These are phyloP conservation scores for Trichoderma gamsii DNA, from an alignment of 495 filamentous ascomycete species.

Conservation along the genomic window DNA sequence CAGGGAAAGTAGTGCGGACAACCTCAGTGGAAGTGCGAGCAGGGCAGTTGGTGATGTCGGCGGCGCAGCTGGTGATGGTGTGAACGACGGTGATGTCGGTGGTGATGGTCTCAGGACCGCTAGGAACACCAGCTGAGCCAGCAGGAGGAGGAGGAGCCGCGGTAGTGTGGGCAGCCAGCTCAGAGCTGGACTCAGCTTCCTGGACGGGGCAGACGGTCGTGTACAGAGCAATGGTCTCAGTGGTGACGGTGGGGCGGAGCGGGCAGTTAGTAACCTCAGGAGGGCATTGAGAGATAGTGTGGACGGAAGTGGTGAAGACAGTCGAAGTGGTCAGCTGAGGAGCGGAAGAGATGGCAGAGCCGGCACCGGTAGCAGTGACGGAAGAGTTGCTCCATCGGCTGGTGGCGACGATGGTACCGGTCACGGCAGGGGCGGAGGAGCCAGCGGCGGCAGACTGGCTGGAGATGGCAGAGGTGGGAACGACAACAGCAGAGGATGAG, in stretches of 20 bases:
- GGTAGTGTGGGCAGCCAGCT: neutral
- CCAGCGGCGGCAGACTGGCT: neutral
- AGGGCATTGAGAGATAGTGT: slow-evolving; percentile 33
- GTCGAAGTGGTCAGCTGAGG: slow-evolving; percentile 18
- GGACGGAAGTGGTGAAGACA: slow-evolving; percentile 28
- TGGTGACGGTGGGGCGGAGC: slow-evolving; percentile 6
- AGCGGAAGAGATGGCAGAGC: neutral
- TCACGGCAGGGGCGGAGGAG: slow-evolving; percentile 15
- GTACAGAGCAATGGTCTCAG: slow-evolving; percentile 25
- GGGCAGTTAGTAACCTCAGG: slow-evolving; percentile 12
- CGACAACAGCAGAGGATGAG: neutral
- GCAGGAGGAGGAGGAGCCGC: neutral
- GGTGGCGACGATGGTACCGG: slow-evolving; percentile 22
- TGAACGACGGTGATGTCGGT: slow-evolving; percentile 47
- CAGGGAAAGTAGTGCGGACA: slow-evolving; percentile 56
- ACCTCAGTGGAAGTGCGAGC: slow-evolving; percentile 54
- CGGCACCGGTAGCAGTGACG: neutral
- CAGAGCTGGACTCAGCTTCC: too few species aligned
- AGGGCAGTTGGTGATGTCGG: slow-evolving; percentile 52
- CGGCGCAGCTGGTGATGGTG: slow-evolving; percentile 53
- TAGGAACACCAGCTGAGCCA: slow-evolving; percentile 29
- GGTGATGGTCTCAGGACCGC: slow-evolving; percentile 28
- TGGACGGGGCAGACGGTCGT: slow-evolving; percentile 29
- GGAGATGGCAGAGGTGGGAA: neutral
- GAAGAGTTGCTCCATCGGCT: slow-evolving; percentile 17